phyloP scores from a whole-genome alignment of 2,329 filamentous ascomycete genomes.

The Pseudogymnoascus sp. region DNA sequence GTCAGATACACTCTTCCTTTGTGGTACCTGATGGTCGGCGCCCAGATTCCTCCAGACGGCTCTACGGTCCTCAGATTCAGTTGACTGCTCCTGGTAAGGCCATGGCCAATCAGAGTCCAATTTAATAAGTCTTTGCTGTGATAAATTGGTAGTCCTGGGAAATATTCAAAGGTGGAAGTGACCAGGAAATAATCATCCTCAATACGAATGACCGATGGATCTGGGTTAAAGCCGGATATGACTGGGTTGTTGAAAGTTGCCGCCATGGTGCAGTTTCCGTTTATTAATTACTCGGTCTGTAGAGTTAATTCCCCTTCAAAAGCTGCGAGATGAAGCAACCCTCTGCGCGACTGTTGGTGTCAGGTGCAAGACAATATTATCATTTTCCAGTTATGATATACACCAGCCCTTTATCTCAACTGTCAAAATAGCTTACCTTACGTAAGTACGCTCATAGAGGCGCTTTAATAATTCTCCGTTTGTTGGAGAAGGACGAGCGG shows the following conservation, averaged over 20 bases:
- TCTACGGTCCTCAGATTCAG: conserved; percentile 46
- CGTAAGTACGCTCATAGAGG: neutral
- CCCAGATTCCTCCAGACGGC: conserved; percentile 44
- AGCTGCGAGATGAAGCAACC: too few relatives aligned
- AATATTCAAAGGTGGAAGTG: conserved; percentile 57
- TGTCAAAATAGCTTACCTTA: neutral
- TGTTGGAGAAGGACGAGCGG: neutral
- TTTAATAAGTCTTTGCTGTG: conserved; percentile 46
- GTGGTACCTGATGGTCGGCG: conserved; percentile 41
- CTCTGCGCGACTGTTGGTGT: neutral
- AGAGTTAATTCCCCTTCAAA: neutral
- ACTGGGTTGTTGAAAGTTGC: neutral
- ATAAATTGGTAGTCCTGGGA: conserved; percentile 55
- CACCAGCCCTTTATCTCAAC: neutral
- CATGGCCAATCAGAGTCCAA: conserved; percentile 47
- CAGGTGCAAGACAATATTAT: neutral
- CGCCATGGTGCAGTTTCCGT: neutral
- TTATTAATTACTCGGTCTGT: too few relatives aligned
- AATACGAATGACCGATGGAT: conserved; percentile 45
- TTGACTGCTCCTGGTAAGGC: conserved; percentile 43
- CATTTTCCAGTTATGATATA: neutral
- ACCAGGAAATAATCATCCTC: conserved; percentile 48
- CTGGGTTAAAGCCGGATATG: conserved; percentile 49
- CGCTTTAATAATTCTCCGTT: conserved; percentile 8
- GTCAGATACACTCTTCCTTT: conserved; percentile 40